Base-by-base conservation (phyloP, 192 early-diverging fungal genomes). In the Fimicolochytrium jonesii region DNA sequence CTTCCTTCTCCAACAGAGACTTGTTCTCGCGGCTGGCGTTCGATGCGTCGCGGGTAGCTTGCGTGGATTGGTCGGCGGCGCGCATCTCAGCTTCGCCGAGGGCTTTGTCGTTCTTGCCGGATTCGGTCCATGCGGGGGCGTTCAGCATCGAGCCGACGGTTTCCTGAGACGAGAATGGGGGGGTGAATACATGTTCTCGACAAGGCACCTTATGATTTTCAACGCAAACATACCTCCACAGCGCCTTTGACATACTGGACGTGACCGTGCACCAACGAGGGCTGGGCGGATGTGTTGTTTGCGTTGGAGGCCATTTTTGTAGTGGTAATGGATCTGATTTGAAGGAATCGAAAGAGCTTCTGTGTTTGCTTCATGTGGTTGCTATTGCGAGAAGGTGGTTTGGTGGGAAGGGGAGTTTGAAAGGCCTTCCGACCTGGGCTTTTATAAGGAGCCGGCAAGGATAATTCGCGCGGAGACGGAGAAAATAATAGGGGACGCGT, bases 201-300 rank as follows among this genome's bases (percentile, higher is more conserved):
- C n/a, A n/a, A n/a, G n/a, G n/a, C n/a, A n/a, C n/a, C n/a, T n/a
- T n/a, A n/a, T n/a, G n/a, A n/a, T n/a, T n/a, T 11, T 17, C 5
- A 4, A 7, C 15, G 4, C 2, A 6, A 3, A 36, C 34, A 23
- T 35, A 56, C 53, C 53, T 56, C 53, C 2, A 36, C 53, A 6
- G 34, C 32, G 20, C 53, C 53, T 6, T 23, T 36, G 4, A 56
- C 53, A 20, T 56, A 56, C n/a, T 33, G n/a, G 10, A 56, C 53
- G 53, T 56, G 53, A 6, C 53, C 53, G 53, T 56, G 53, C 5
- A 56, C n/a, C 11, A 56, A 17, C 2, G 26, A 30, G 2, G 49
- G 49, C 17, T 51, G 20, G 17, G 49, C 31, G 20, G 25, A 2
- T 17, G 4, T 26, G 25, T 17, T 6, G 49, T 26, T 51, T 32